phyloP scores from a whole-genome alignment of 164 flowering plant genomes.

The Nymphaea thermarum region DNA sequence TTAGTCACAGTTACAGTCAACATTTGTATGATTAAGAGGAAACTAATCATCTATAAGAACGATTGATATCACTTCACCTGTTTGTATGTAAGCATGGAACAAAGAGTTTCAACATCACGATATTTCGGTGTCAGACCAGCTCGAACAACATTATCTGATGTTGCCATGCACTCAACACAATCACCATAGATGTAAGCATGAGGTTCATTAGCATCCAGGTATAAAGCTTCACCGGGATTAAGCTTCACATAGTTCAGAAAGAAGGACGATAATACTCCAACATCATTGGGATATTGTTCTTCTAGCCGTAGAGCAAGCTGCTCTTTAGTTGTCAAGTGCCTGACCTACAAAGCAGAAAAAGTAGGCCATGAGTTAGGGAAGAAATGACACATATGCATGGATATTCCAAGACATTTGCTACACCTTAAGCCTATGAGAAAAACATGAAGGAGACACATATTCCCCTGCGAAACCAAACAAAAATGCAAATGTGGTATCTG shows the following conservation, averaged over 20 bases:
- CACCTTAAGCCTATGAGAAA: no score
- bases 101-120: slow-evolving; percentile 68
- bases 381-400: no score
- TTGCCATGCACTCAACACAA: slow-evolving; percentile 91
- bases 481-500: no score
- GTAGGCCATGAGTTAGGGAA: neutral
- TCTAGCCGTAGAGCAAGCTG: slow-evolving; percentile 50
- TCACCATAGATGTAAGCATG: slow-evolving; percentile 88
- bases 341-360: slow-evolving; percentile 23
- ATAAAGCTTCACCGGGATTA: slow-evolving; percentile 81
- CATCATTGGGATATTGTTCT: slow-evolving; percentile 72
- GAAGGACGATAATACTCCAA: slow-evolving; percentile 80
- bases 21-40: no score
- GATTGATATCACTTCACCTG: slow-evolving; percentile 30
- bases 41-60: no score
- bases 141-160: slow-evolving; percentile 94
- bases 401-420: no score
- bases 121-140: slow-evolving; percentile 94
- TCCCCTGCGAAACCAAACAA: no score
- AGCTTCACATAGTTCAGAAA: slow-evolving; percentile 73
- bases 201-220: slow-evolving; percentile 82
- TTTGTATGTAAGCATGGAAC: slow-evolving; percentile 89
- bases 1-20: no score
- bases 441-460: no score
- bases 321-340: slow-evolving; percentile 68